These are phyloP conservation scores for Lantana camara DNA, from an alignment of 257 asterid species.

Conservation along the genomic window DNA sequence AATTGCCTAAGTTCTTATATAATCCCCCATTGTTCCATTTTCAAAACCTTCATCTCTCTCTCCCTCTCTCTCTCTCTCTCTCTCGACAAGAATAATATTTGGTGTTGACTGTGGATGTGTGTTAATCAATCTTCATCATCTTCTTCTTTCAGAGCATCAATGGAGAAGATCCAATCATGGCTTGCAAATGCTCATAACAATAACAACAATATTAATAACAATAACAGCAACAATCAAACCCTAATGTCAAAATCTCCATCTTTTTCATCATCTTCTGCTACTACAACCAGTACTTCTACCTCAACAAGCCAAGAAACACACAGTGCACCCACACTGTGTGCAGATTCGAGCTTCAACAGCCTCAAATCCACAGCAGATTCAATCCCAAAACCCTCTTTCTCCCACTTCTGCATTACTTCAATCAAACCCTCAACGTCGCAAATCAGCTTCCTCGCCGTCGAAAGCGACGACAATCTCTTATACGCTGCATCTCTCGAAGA, in stretches of 20 bases:
- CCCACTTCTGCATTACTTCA: constrained; percentile 30
- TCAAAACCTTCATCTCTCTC: constrained; percentile 12
- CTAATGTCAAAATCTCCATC: constrained; percentile 27
- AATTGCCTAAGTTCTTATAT: constrained; percentile 28
- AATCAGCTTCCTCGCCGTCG: constrained; percentile 56
- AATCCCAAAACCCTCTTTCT: not conserved
- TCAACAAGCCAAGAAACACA: constrained; percentile 43
- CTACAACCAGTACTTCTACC: constrained; percentile 29
- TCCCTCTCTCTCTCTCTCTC: not conserved
- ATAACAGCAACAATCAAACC: too few species aligned
- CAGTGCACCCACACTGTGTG: constrained; percentile 43
- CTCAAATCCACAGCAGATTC: constrained; percentile 25
- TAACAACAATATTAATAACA: too few species aligned
- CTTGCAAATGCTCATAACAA: constrained; percentile 14
- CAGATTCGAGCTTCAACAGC: constrained; percentile 44
- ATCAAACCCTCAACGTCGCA: constrained; percentile 39
- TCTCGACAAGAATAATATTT: too few species aligned
- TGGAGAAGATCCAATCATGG: constrained; percentile 53
- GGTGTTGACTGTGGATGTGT: constrained; percentile 8
- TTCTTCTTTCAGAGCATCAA: constrained; percentile 13
- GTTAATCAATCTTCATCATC: not conserved
- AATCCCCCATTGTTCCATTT: not conserved
- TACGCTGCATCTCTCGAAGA: constrained; percentile 53
- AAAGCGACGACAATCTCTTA: constrained; percentile 26
- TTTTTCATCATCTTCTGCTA: constrained; percentile 32